Evolutionary conservation across 2,329 filamentous ascomycete genomes (phyloP).

Genomic region (Colletotrichum sublineola): DNA sequence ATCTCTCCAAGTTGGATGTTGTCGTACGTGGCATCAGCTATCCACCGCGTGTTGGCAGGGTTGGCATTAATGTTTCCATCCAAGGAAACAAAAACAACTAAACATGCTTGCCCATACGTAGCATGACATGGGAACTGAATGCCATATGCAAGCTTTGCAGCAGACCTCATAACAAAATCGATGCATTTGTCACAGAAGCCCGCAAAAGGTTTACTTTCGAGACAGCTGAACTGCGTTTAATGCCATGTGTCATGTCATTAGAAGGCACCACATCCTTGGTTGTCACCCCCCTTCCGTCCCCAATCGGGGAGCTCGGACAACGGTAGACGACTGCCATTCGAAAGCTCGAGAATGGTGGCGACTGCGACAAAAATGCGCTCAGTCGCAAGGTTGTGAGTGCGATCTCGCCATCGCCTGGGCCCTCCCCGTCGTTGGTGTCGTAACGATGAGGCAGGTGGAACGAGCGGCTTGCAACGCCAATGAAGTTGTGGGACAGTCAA

Average conservation of each 20-base stretch:
- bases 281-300: neutral
- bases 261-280: constrained; percentile 6
- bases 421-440: constrained; percentile 20
- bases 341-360: constrained; percentile 12
- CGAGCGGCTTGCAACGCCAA: constrained; percentile 16
- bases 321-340: neutral
- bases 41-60: constrained; percentile 25
- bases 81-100: neutral
- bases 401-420: neutral
- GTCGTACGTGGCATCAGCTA: constrained; percentile 15
- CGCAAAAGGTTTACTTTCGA: constrained; percentile 17
- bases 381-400: neutral
- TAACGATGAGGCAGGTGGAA: constrained; percentile 11
- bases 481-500: constrained; percentile 25
- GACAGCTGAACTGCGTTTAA: constrained; percentile 25
- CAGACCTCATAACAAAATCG: neutral
- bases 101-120: constrained; percentile 19
- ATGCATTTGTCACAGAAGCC: neutral
- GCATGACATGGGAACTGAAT: constrained; percentile 4
- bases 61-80: constrained; percentile 30
- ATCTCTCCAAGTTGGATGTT: neutral
- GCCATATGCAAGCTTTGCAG: constrained; percentile 3
- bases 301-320: constrained; percentile 15
- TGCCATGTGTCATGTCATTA: constrained; percentile 23
- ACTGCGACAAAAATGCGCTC: constrained; percentile 16